Percentiles rank a stretch among this genome's conserved stretches.
These are phyloP conservation scores for Limtongia smithiae DNA, from an alignment of 805 yeast species.

Conservation along the genomic window DNA sequence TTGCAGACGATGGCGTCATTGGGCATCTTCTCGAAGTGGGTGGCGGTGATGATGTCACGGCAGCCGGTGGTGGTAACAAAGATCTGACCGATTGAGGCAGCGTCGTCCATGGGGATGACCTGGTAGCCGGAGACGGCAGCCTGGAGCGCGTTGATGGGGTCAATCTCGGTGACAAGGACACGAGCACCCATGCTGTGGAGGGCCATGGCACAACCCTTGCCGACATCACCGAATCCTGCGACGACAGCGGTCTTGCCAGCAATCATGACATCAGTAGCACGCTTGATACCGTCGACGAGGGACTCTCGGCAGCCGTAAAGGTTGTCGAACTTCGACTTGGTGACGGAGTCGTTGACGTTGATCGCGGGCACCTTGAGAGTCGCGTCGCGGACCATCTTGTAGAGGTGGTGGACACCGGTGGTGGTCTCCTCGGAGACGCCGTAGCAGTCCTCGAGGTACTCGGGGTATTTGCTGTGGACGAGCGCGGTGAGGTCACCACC, in stretches of 20 bases:
- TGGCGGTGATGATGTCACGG: slow-evolving; percentile 92
- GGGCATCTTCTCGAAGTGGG: slow-evolving; percentile 89
- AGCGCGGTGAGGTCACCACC: slow-evolving; percentile 98
- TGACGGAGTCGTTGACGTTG: slow-evolving; percentile 97
- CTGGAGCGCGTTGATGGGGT: slow-evolving; percentile 98
- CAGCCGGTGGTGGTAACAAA: slow-evolving; percentile 99
- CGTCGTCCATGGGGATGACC: slow-evolving; percentile 93
- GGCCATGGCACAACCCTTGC: slow-evolving; percentile 99
- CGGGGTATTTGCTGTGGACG: slow-evolving; percentile 97
- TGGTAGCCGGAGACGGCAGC: slow-evolving; percentile 99
- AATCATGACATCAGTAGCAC: slow-evolving; percentile 99
- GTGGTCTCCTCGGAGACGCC: slow-evolving; percentile 99
- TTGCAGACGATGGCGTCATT: slow-evolving; percentile 99
- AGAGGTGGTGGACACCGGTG: slow-evolving; percentile 98
- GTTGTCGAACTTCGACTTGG: slow-evolving; percentile 99
- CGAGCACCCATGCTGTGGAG: slow-evolving; percentile 99
- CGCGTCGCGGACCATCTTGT: slow-evolving; percentile 89
- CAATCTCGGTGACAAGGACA: slow-evolving; percentile 94
- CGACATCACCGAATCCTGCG: slow-evolving; percentile 99
- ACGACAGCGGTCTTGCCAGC: slow-evolving; percentile 99
- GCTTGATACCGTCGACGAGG: slow-evolving; percentile 95
- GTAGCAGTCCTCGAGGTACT: slow-evolving; percentile 88
- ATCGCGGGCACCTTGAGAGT: slow-evolving; percentile 96
- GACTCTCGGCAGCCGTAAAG: slow-evolving; percentile 99
- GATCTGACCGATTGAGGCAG: slow-evolving; percentile 88